Evolutionary conservation across 257 asterid genomes (phyloP), one percentile per base, ranked within the genome.

Genomic region (Solanum ahanhuiri): DNA sequence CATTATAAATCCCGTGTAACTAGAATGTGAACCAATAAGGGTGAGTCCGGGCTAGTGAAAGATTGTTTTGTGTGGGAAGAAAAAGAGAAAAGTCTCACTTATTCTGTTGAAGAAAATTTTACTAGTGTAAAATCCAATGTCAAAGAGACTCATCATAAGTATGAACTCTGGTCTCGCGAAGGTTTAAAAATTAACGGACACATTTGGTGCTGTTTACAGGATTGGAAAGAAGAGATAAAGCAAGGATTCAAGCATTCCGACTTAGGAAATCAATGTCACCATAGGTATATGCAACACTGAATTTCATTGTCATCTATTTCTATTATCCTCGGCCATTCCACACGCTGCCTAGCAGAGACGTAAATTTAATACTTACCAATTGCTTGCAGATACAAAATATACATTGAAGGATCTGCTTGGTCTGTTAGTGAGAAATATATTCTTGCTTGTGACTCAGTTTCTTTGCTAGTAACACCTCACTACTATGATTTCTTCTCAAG

Each of bases 391-490:
- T 89, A 87, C 45, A 89, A 89, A 85, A 87, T 89, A 83, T 89
- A 89, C 41, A 85, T 85, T 12, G 90, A 89, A 86, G 90, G 91
- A 86, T 87, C 86, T 64, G 88, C 91, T 2, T 89, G 90, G 88
- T 85, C 91, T n/a, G 90, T 89, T 14, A 89, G 91, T 60, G 88
- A 89, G 75, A 89, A 87, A 70, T 87, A 89, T 31, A 89, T 89
- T n/a, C 87, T 89, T 57, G 91, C 88, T 20, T 89, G 91, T 66
- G 87, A 89, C 57, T 89, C 90, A 9, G 82, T 88, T 17, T 48
- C 90, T 34, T 67, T 89, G 60, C 54, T 89, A 14, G 90, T 89
- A 60, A 89, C 81, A 33, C 89, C 88, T 23, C 79, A 70, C 7
- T 89, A 85, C 86, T 87, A 89, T 12, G 89, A 89, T 82, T 89